phyloP scores from a whole-genome alignment of 2,329 filamentous ascomycete genomes.

The Phyllosticta capitalensis region DNA sequence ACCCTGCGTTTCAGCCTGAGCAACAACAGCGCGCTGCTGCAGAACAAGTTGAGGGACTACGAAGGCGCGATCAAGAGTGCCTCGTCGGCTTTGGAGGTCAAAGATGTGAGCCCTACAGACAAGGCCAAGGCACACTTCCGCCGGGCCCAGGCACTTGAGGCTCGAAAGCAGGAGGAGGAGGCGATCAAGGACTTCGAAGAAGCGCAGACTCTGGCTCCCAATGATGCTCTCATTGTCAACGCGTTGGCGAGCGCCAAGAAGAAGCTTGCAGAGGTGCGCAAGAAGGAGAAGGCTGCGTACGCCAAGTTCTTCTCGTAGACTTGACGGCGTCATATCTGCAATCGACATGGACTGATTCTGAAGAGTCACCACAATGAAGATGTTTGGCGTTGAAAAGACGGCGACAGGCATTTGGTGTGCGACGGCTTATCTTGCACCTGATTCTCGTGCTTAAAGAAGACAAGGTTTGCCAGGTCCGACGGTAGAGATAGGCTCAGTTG shows the following conservation, averaged over 20 bases:
- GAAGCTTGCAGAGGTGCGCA: constrained; percentile 58
- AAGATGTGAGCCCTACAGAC: constrained; percentile 59
- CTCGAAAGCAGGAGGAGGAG: constrained; percentile 73
- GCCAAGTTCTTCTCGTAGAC: constrained; percentile 47
- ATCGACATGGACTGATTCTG: background rate
- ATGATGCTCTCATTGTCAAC: constrained; percentile 62
- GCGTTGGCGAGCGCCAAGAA: constrained; percentile 75
- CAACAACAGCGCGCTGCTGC: constrained; percentile 78
- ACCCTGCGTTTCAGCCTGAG: constrained; percentile 76
- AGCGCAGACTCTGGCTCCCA: constrained; percentile 44
- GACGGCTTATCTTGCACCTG: background rate
- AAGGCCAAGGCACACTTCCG: constrained; percentile 85
- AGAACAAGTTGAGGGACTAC: constrained; percentile 68
- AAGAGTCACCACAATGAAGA: background rate
- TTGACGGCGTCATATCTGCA: background rate
- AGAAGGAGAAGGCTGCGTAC: constrained; percentile 87
- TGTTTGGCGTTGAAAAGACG: background rate
- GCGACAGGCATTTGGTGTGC: background rate
- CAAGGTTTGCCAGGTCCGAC: background rate
- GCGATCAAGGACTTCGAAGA: constrained; percentile 44
- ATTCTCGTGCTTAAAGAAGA: background rate
- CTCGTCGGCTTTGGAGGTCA: constrained; percentile 59
- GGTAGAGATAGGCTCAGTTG: background rate
- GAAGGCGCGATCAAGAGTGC: constrained; percentile 62
- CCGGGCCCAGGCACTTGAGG: constrained; percentile 64